Base-by-base conservation (phyloP, 2,329 filamentous ascomycete species). In the Zymoseptoria tritici region DNA sequence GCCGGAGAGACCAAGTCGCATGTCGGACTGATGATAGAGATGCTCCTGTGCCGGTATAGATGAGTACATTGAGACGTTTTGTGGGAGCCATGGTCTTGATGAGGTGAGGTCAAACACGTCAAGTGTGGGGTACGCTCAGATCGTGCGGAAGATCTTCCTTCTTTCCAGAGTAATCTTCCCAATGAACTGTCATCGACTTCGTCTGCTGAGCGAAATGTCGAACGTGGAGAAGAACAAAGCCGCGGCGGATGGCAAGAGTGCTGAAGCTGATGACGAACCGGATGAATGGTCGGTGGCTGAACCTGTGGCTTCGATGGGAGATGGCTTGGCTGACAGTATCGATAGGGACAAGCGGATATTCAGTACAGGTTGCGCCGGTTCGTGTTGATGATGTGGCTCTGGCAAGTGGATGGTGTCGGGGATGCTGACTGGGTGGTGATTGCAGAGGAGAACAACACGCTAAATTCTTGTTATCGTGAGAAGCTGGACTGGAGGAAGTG, bases 401-500 rank as follows among this genome's bases (percentile, higher is more conserved):
- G 11, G 4, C 36, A n/a, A 42, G 13, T 46, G 11, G 3, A 46
- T n/a, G 36, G 16, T 46, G 13, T 4, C 13, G 36, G 13, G 13
- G 3, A n/a, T 16, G 36, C 36, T 46, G 36, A 46, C 36, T 5
- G 36, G 16, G 5, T 46, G 36, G 36, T 46, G 36, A 46, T 46
- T 11, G 52, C 66, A 97, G 93, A 85, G 21, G 93, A 97, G 72
- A 96, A 97, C 71, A 79, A 83, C 57, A 92, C 86, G 71, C 83
- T 99, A 86, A 97, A 91, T 42, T 90, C 97, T 74, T 99, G 94
- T 76, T 96, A 95, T 75, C 96, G 85, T 72, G 91, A 93, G 58
- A 96, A 92, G 81, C 96, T 92, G 74, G 94, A 99, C 73, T 99
- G 94, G 93, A 82, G 94, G 67, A 81, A 83, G 60, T 99, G 94